Conservation (phyloP, 2,329 filamentous ascomycete genomes). For the Fusarium poae region DNA sequence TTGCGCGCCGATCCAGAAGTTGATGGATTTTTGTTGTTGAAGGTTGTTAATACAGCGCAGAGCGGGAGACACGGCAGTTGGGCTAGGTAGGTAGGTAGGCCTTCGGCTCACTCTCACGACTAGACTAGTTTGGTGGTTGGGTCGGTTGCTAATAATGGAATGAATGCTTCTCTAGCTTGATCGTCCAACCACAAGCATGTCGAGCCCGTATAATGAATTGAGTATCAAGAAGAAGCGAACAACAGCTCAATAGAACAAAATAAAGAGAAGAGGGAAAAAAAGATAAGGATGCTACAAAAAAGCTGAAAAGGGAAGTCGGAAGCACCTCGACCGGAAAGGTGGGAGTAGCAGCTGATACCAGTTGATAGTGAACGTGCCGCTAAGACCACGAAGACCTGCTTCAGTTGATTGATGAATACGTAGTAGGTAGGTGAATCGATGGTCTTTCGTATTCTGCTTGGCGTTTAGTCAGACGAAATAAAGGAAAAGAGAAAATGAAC, state of each 20-base stretch:
- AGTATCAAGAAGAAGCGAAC: conserved; percentile 19
- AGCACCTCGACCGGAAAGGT: conserved; percentile 23
- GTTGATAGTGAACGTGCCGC: conserved; percentile 37
- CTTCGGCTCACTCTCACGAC: conserved; percentile 26
- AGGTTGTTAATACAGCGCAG: conserved; percentile 10
- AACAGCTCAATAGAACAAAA: conserved; percentile 38
- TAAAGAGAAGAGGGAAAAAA: conserved; percentile 3
- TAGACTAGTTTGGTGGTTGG: conserved; percentile 37
- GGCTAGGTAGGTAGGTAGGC: conserved; percentile 6
- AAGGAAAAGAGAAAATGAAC: conserved; percentile 33
- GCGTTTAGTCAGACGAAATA: conserved; percentile 28
- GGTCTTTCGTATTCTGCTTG: conserved; percentile 19
- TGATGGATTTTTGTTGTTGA: conserved; percentile 20
- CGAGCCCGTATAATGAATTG: conserved; percentile 33
- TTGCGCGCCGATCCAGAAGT: conserved; percentile 32
- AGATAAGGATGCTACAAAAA: conserved; percentile 3
- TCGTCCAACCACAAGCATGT: conserved; percentile 41
- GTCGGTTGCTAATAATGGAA: conserved; percentile 40
- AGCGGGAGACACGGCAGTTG: conserved; percentile 29
- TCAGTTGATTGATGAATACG: conserved; percentile 21
- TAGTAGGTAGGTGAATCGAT: conserved; percentile 11
- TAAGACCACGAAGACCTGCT: conserved; percentile 44
- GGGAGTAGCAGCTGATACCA: conserved; percentile 35
- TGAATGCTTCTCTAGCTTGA: conserved; percentile 34
- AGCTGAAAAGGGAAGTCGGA: conserved; percentile 25